Base-by-base conservation (phyloP, 2,329 filamentous ascomycete genomes). In the Hymenoscyphus linearis region DNA sequence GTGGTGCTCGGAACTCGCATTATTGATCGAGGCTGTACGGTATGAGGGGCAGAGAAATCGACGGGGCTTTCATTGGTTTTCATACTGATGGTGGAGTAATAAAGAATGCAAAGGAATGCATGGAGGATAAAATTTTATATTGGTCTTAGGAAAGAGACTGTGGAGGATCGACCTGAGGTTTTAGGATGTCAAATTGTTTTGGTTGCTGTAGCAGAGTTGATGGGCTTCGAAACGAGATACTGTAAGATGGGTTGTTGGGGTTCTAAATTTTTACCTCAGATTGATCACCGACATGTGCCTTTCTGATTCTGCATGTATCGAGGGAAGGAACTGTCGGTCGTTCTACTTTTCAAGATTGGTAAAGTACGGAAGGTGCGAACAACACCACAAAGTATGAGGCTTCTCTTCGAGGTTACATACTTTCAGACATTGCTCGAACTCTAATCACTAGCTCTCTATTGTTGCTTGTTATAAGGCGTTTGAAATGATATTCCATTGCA, bases 81-180 rank as follows among this genome's bases (percentile, higher is more conserved):
- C 58, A 60, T 60, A 40, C 18, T 60, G 52, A 40, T 56, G 47
- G 44, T 47, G 31, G 26, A 56, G 25, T 3, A 35, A 10, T 5
- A 52, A 52, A 31, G 44, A 36, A 27, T 52, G 57, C 25, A 25
- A 53, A 9, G 12, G 22, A 27, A 53, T 53, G 50, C 50, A 53
- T 53, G 18, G 25, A 53, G 26, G 25, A 34, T 53, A 25, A 14
- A 6, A 18, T n/a, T 47, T 22, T 47, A 22, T 47, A 10, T 47
- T 22, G 10, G 40, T 47, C n/a, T 47, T 47, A 47, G 40, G 40
- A 47, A 22, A 47, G 40, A 47, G 40, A 47, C 18, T 47, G 40
- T 22, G 40, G 22, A 47, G 40, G 40, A 12, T 47, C n/a, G 40
- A 47, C 18, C 16, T 31, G 10, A 31, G 31, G 31, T 3, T 31